Conservation (phyloP, 352 stramenopile genomes). For the Pythium volutum region DNA sequence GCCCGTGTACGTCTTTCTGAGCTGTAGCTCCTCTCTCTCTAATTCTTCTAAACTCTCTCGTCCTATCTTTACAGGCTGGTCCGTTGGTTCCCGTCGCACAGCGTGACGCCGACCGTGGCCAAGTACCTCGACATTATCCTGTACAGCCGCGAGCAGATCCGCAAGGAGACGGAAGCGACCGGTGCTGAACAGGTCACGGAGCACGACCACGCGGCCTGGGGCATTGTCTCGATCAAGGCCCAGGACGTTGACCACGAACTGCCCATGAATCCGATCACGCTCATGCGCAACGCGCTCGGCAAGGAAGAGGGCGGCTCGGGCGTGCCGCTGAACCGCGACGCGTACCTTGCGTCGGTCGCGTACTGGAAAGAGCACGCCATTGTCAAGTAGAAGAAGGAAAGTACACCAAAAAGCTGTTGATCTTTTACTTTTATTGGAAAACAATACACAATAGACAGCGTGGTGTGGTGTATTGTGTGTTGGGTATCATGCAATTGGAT, state of each 20-base stretch:
- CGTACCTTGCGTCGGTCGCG: conserved; percentile 83
- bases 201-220: conserved; percentile 80
- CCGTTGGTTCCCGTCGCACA: conserved; percentile 92
- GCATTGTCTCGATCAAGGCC: conserved; percentile 97
- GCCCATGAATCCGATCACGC: conserved; percentile 98
- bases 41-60: no score
- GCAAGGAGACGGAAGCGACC: conserved; percentile 92
- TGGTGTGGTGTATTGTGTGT: not conserved
- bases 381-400: conserved; percentile 50
- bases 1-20: conserved; percentile 88
- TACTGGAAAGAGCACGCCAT: conserved; percentile 88
- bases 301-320: conserved; percentile 92
- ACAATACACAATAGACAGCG: not conserved
- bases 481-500: no score
- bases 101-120: conserved; percentile 80
- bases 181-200: conserved; percentile 36
- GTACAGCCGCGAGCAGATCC: conserved; percentile 98
- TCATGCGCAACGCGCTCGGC: conserved; percentile 98
- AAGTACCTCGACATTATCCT: conserved; percentile 98
- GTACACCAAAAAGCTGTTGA: no score
- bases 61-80: conserved; percentile 37
- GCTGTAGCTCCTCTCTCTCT: not conserved
- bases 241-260: conserved; percentile 95
- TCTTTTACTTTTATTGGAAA: no score
- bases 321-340: conserved; percentile 69